Evolutionary conservation across 129 eudicot species (phyloP), one percentile per base, ranked within the genome.

Genomic region (Flaveria brownii): DNA sequence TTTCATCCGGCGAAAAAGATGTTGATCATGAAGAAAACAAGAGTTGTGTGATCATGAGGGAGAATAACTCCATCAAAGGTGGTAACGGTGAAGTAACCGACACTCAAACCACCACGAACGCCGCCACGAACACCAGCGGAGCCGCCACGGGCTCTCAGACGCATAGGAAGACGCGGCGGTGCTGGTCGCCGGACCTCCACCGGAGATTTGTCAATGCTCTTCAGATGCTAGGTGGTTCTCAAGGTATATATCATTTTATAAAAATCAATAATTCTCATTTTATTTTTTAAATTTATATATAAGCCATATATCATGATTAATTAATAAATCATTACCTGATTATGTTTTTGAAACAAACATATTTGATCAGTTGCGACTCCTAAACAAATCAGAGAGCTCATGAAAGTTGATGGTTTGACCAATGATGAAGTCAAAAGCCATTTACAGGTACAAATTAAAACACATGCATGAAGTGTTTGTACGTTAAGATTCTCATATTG

Each of bases 371-470:
- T 91, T 71, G 98, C 98, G 43, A 94, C 98, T 46, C 98, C 98
- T 25, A 94, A 94, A 74, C 98, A 94, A 87, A 94, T 94, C 84
- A 88, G 98, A 83, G 98, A 94, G 80, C 88, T 94, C 67, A 94
- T 94, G 98, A 94, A 94, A 86, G 98, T 94, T 81, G 98, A 94
- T 65, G 98, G 98, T 66, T 84, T 94, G 91, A 94, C 98, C 85
- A 94, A 91, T 88, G 98, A 94, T 91, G 98, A 94, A 86, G 98
- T 94, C 80, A 94, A 94, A 94, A 94, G 98, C 82, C 98, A 94
- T 76, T 85, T 94, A 77, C 98, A 94, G 98, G 98, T 88, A 46
- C 41, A 36, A 36, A 36, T 5, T 36, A 36, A 36, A 36, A 36
- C 4, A 61, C 78, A 79, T 66, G 64, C 80, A 70, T 64, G 41